Conservation (phyloP, 2,329 filamentous ascomycete species). For the Aspergillus niger region DNA sequence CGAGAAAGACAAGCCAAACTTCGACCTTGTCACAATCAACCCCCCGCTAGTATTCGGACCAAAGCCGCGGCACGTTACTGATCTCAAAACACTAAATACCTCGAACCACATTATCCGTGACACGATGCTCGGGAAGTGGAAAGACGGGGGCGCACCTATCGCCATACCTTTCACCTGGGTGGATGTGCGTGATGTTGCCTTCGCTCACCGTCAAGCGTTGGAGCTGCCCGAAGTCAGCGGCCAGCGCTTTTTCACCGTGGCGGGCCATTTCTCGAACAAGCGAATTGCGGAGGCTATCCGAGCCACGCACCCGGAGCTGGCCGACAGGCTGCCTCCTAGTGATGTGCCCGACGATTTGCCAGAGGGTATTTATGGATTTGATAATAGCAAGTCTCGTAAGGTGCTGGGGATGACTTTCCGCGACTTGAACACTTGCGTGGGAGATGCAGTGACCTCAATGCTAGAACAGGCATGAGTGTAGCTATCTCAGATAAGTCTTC, state of each 20-base stretch:
- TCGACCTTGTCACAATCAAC: constrained; percentile 7
- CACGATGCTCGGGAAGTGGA: not conserved
- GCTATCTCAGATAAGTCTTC: not conserved
- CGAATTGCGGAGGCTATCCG: constrained; percentile 1
- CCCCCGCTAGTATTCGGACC: constrained; percentile 9
- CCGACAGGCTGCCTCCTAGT: not conserved
- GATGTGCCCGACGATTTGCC: not conserved
- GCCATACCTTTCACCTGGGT: constrained; percentile 4
- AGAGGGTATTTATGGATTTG: not conserved
- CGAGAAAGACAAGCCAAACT: not conserved
- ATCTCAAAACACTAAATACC: not conserved
- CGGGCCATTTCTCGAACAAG: constrained; percentile 1
- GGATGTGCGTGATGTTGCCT: constrained; percentile 16
- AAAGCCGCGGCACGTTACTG: not conserved
- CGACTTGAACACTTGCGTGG: constrained; percentile 5
- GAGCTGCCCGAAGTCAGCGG: not conserved
- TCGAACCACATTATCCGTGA: not conserved
- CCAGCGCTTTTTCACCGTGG: not conserved
- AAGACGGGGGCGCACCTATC: not conserved
- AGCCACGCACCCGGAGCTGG: not conserved
- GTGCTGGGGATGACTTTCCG: not conserved
- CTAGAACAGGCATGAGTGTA: not conserved
- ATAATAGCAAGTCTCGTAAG: not conserved
- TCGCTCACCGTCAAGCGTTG: constrained; percentile 10
- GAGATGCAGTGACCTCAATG: not conserved